Conservation (phyloP, 768 basidiomycete species). For the Kwoniella heveanensis region DNA sequence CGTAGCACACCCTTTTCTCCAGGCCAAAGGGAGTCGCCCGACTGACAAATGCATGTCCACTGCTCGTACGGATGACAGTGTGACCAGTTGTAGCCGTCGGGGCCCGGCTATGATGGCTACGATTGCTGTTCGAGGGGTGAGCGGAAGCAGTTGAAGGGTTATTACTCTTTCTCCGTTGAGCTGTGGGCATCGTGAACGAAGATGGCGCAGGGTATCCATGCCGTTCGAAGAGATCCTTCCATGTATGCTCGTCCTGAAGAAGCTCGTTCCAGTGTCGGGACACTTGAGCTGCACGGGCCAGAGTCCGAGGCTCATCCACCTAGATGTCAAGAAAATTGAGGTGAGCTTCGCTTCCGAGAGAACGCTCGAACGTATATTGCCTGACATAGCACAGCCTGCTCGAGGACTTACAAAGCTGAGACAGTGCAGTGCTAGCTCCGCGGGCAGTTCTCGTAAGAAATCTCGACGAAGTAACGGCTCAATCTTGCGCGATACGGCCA, state of each 20-base stretch:
- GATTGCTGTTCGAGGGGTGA: neutral
- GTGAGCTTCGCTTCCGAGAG: neutral
- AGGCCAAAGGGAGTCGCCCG: conserved; percentile 16
- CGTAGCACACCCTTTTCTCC: conserved; percentile 12
- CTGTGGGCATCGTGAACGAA: conserved; percentile 5
- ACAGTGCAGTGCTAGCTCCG: conserved; percentile 75
- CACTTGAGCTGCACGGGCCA: conserved; percentile 71
- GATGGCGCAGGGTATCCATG: conserved; percentile 59
- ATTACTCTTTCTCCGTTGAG: neutral
- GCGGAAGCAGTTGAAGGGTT: neutral
- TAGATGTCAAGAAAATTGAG: conserved; percentile 5
- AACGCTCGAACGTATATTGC: neutral
- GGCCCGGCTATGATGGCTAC: neutral
- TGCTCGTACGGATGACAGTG: neutral
- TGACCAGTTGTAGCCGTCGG: neutral
- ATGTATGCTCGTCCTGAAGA: conserved; percentile 73
- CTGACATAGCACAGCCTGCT: neutral
- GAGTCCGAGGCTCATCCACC: conserved; percentile 71
- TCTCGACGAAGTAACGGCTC: conserved; percentile 51
- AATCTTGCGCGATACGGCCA: conserved; percentile 50
- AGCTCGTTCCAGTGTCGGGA: conserved; percentile 72
- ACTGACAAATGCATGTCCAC: neutral
- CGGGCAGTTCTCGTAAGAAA: conserved; percentile 63
- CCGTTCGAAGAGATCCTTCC: conserved; percentile 72
- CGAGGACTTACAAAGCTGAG: conserved; percentile 62